Base-by-base conservation (phyloP, 2,329 filamentous ascomycete species). In the Periglandula ipomoeae region DNA sequence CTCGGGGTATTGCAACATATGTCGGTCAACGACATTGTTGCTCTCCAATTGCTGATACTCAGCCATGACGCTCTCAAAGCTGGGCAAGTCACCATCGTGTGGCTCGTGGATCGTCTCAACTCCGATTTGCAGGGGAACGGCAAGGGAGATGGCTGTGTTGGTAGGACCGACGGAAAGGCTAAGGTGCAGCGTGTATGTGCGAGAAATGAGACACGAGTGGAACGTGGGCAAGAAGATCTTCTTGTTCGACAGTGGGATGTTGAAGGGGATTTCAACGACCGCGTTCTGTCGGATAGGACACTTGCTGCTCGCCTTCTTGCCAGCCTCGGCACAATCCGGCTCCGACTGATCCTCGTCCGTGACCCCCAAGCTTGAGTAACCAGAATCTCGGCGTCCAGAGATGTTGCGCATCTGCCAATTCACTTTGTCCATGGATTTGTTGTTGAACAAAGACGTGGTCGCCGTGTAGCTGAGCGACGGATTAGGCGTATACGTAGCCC, bases 151-250 rank as follows among this genome's bases (percentile, higher is more conserved):
- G 45, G 63, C 67, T 4, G 66, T 70, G 56, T 65, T 71, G 48
- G 66, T 62, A 7, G 71, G 64, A 15, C 67, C 70, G 3, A 68
- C 64, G 1, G 66, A 66, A 5, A 80, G 51, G 6, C 64, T 66
- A 5, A 81, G 57, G 54, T 72, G 70, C 26, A 81, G 58, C 4
- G 72, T 68, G 60, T 81, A 81, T n/a, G 71, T 70, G 23, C 78
- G 72, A 7, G 74, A 75, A 34, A 70, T 65, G 59, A 81, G 72
- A 65, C 78, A 81, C 8, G 73, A 75, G 64, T 80, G 75, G 58
- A 81, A 81, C 5, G 74, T 75, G 0, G 78, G 78, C 20, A 80
- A 53, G 54, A 79, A 76, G 8, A 71, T 65, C 59, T 72, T 76
- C 57, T 69, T 72, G 61, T 70, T 72, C 24, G 62, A 59, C 8